Evolutionary conservation across 2,329 filamentous ascomycete species (phyloP), one percentile per base, ranked within the genome.

Genomic region (Lasiodiplodia theobromae): DNA sequence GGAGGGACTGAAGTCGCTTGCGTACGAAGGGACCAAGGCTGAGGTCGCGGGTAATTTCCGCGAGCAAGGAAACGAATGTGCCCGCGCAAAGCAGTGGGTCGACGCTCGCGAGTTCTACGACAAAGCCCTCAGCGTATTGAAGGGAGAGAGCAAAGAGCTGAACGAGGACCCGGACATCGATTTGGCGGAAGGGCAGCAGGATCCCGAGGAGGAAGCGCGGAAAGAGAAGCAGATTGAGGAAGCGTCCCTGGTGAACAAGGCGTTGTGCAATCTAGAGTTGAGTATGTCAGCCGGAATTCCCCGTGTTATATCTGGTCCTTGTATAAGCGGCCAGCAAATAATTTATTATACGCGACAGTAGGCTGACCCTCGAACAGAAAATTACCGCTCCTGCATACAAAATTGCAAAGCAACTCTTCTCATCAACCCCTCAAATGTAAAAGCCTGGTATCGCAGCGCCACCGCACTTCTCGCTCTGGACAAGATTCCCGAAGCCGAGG

Each of bases 71-170:
- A 99, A 99, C 78, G 95, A 98, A 74, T 90, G 88, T 75, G 97
- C 96, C 77, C 86, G 87, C 73, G 85, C 85, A 67, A 90, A 89
- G 79, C 85, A 88, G 58, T 97, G 91, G 89, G 84, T 80, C 31
- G 94, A 98, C 79, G 96, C 94, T 4, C 91, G 91, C 77, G 94
- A 97, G 79, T 97, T 94, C 79, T 99, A 99, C 79, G 88, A 87
- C 37, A 96, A 97, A 82, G 94, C 91, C n/a, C 85, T 97, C 65
- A 83, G 88, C 12, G 87, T 96, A 7, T 81, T 97, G 21, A 84
- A 86, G 12, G 83, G 83, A 6, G 81, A 82, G 68, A 79, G 80
- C 68, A 67, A 78, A 67, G 70, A 84, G 79, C 78, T 80, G 52
- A 83, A 77, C 77, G 82, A 79, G 51, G 78, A 81, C 71, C 84